These are phyloP conservation scores for Xylariaceae sp. DNA, from an alignment of 2,329 filamentous ascomycete species.

Conservation along the genomic window DNA sequence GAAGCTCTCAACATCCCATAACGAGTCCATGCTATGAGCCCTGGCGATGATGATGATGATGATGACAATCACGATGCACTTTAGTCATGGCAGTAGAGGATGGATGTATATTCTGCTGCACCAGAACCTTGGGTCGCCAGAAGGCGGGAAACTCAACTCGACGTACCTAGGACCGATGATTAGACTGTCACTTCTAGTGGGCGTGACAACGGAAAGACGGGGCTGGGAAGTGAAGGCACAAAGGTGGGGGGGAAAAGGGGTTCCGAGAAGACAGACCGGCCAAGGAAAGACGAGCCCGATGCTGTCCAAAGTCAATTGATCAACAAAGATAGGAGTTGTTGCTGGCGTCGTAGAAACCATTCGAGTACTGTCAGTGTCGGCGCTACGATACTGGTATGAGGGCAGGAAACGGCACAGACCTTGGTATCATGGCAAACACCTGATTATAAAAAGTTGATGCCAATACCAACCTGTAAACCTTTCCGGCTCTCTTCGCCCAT, in stretches of 20 bases:
- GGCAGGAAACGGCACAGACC: not conserved
- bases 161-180: not conserved
- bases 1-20: too few relatives aligned
- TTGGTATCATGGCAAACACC: not conserved
- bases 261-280: not conserved
- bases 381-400: not conserved
- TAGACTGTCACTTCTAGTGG: not conserved
- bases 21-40: too few relatives aligned
- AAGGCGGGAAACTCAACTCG: not conserved
- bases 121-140: not conserved
- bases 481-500: constrained; percentile 84
- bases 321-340: not conserved
- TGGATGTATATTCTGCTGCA: not conserved
- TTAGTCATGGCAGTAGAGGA: not conserved
- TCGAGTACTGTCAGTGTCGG: constrained; percentile 4
- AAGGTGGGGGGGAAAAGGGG: not conserved
- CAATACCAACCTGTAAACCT: constrained; percentile 90
- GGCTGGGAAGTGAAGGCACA: too few relatives aligned
- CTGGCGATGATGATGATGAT: too few relatives aligned
- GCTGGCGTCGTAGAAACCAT: not conserved
- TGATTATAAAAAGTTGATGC: constrained; percentile 85
- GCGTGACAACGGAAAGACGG: too few relatives aligned
- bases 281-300: not conserved
- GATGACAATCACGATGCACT: too few relatives aligned
- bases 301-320: not conserved